Evolutionary conservation across 2,329 filamentous ascomycete species (phyloP).

Genomic region (Colletotrichum godetiae): DNA sequence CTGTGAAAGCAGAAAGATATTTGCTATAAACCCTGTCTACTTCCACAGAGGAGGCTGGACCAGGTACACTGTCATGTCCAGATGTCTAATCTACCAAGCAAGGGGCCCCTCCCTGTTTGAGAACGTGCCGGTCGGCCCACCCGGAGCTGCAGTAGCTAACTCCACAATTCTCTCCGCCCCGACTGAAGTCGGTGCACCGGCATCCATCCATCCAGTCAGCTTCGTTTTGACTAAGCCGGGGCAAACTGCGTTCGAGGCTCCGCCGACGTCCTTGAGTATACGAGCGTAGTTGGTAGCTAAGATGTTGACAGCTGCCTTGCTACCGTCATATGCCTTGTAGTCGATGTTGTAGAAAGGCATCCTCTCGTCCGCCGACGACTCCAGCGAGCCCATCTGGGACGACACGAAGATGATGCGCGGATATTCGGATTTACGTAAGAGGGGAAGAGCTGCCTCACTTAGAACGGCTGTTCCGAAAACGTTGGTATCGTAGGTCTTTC

Average conservation of each 20-base stretch:
- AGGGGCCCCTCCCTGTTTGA: constrained; percentile 40
- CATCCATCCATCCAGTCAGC: constrained; percentile 38
- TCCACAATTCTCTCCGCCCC: constrained; percentile 45
- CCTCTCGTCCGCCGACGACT: constrained; percentile 41
- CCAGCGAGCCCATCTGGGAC: constrained; percentile 48
- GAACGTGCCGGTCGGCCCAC: constrained; percentile 45
- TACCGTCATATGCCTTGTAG: constrained; percentile 49
- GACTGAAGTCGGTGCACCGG: constrained; percentile 38
- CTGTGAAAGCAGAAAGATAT: not conserved
- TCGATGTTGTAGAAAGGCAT: constrained; percentile 42
- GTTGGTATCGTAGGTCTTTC: constrained; percentile 52
- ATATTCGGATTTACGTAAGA: constrained; percentile 41
- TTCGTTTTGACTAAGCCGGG: constrained; percentile 50
- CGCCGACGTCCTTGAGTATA: constrained; percentile 43
- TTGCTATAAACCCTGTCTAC: not conserved
- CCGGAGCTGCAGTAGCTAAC: constrained; percentile 43
- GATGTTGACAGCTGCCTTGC: constrained; percentile 57
- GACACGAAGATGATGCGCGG: constrained; percentile 52
- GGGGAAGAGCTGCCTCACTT: constrained; percentile 43
- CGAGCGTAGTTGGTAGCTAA: constrained; percentile 47
- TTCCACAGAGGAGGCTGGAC: not conserved
- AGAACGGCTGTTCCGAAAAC: constrained; percentile 45
- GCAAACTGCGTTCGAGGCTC: constrained; percentile 49
- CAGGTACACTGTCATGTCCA: not conserved
- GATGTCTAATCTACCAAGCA: constrained; percentile 29